Base-by-base conservation (phyloP, 208 protist genomes). In the Phytomonas serpens region DNA sequence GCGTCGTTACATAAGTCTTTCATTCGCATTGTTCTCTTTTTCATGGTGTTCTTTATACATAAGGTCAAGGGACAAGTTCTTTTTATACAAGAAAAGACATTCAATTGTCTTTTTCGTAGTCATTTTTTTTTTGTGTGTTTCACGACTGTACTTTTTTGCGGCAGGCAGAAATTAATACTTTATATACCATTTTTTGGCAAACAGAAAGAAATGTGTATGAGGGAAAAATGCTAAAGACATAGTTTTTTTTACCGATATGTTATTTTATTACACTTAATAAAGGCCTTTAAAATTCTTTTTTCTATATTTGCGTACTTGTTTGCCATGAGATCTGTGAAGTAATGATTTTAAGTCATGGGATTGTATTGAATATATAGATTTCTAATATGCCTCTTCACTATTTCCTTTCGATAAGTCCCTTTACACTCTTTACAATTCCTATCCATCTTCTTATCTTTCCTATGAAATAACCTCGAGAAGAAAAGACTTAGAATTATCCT, bases 311-410 rank as follows among this genome's bases (percentile, higher is more conserved):
- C 40, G 40, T 47, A 47, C 40, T 47, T 11, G 4, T 47, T 19
- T 47, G 14, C 7, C 7, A 47, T 23, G 40, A 19, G 40, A 47
- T 11, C 16, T 47, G 40, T 47, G 40, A 47, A 19, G 1, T 47
- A 47, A 47, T 47, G 40, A 47, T 47, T 19, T 10, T 47, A 47
- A 10, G 6, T 47, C 14, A 47, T 47, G 40, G 40, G 40, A 11
- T 47, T 47, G 13, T 19, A 47, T 16, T 47, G 14, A 16, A 3
- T 47, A 47, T 47, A 10, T 47, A 11, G 51, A 30, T 69, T 51
- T 30, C 36, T 36, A 51, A 57, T 51, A 29, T 61, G 4, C 33
- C 47, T 69, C 42, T 0, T 76, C 71, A 70, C 69, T 69, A 38
- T 69, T 51, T 27, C 31, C 30, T 69, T 69, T n/a, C 52, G 9